Evolutionary conservation across 2,329 filamentous ascomycete species (phyloP).

Genomic region (Myriosclerotinia scirpicola): DNA sequence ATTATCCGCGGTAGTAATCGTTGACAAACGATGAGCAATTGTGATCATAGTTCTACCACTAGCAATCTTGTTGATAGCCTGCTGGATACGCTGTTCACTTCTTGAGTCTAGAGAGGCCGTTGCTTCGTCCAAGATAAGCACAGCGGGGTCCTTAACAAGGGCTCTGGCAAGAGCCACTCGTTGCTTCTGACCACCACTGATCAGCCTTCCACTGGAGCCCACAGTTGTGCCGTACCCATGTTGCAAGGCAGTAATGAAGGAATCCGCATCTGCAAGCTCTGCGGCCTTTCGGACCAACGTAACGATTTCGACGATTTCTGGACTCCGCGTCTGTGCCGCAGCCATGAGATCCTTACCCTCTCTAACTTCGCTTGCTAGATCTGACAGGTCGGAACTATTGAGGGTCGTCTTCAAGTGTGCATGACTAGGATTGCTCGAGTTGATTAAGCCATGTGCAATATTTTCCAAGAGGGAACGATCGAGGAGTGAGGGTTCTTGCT

Average conservation of each 20-base stretch:
- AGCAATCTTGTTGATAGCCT: conserved; percentile 75
- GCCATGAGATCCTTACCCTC: conserved; percentile 48
- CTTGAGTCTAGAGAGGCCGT: conserved; percentile 73
- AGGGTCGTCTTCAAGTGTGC: conserved; percentile 45
- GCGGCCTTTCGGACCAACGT: conserved; percentile 45
- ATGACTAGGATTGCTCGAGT: conserved; percentile 53
- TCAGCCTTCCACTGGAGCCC: conserved; percentile 62
- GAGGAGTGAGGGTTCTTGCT: conserved; percentile 56
- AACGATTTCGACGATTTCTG: conserved; percentile 40
- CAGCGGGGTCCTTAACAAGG: conserved; percentile 53
- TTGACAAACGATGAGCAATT: conserved; percentile 78
- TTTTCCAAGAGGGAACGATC: conserved; percentile 47
- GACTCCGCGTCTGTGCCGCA: conserved; percentile 6
- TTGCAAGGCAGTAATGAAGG: conserved; percentile 17
- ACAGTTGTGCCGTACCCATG: conserved; percentile 55
- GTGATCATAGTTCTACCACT: conserved; percentile 85
- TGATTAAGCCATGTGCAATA: conserved; percentile 39
- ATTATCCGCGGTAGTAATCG: conserved; percentile 85
- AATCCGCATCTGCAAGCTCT: conserved; percentile 49
- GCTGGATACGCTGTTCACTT: conserved; percentile 87
- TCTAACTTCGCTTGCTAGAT: conserved; percentile 54
- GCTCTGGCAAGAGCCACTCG: conserved; percentile 70
- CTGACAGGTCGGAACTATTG: conserved; percentile 47
- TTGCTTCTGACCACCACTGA: conserved; percentile 86
- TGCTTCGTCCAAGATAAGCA: conserved; percentile 61